These are phyloP conservation scores for Orbilia ellipsospora DNA, from an alignment of 2,329 filamentous ascomycete genomes.

Conservation along the genomic window DNA sequence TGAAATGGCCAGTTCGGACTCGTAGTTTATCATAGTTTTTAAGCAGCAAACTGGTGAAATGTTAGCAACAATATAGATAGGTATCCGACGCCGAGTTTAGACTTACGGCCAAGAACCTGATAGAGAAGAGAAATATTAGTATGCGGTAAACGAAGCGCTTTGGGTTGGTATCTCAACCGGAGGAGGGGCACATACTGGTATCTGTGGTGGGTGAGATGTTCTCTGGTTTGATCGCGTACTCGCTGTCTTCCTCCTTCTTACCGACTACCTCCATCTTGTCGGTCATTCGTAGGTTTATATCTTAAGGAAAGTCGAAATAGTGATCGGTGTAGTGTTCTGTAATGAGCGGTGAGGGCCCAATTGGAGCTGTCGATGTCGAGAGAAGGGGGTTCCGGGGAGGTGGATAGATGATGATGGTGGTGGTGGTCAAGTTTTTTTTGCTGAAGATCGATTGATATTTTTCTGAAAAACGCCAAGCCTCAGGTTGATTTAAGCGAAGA, in stretches of 20 bases:
- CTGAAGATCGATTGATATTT: conserved; percentile 28
- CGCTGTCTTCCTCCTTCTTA: conserved; percentile 68
- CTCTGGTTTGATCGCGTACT: conserved; percentile 93
- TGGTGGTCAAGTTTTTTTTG: conserved; percentile 2
- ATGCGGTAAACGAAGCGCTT: neutral
- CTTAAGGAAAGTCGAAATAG: conserved; percentile 7
- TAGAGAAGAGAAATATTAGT: conserved; percentile 21
- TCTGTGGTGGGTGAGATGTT: conserved; percentile 80
- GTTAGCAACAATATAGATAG: conserved; percentile 18
- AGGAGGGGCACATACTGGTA: conserved; percentile 71
- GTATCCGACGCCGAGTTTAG: neutral
- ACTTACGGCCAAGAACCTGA: conserved; percentile 71
- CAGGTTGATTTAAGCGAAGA: conserved; percentile 24
- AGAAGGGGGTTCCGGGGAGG: neutral
- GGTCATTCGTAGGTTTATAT: conserved; percentile 43
- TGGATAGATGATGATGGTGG: conserved; percentile 1
- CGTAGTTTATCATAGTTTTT: conserved; percentile 96
- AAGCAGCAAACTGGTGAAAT: conserved; percentile 72
- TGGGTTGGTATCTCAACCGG: neutral
- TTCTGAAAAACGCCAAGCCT: conserved; percentile 26
- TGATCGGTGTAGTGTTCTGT: conserved; percentile 7
- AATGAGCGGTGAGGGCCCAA: conserved; percentile 20
- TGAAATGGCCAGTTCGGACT: conserved; percentile 94
- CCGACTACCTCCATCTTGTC: conserved; percentile 65
- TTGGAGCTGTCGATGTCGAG: conserved; percentile 27